Base-by-base conservation (phyloP, 257 asterid genomes). In the Solanum bukasovii region DNA sequence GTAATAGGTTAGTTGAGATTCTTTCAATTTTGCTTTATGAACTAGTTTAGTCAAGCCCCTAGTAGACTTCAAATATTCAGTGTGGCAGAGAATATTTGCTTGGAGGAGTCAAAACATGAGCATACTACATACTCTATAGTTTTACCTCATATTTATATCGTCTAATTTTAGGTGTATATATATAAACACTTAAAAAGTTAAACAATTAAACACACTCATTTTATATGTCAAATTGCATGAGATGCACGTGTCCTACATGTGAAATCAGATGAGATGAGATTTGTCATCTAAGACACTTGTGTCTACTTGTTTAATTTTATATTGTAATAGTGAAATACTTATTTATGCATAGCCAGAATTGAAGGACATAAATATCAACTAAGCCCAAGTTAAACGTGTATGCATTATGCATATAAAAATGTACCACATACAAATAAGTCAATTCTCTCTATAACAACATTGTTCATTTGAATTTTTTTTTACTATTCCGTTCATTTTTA, bases 251-350 rank as follows among this genome's bases (percentile, higher is more conserved):
- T 20, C 9, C 29, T 61, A 61, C 12, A 0, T 23, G 1, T 9
- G 6, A 61, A 23, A 61, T 61, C 6, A 9, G 13, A 2, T 61
- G 29, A 61, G 13, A 9, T 61, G 25, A 56, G 67, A 56, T 56
- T 61, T 61, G 29, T 23, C 6, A 63, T 23, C 0, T 63, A 59
- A 4, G 10, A 59, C 2, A 0, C 3, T 9, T 61, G 29, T 61
- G 14, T 63, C 0, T 9, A 23, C 1, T 63, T 63, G 1, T 61
- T 61, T 10, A 61, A 21, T 61, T 61, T 61, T 9, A 9, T 61
- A 6, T 1, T 56, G 49, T 42, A 23, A 2, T 61, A 0, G 9
- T 23, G 1, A 23, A 61, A 0, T 23, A 0, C 1, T 4, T 61
- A 61, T 9, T 21, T 61, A 1, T 61, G 13, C 4, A 61, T 2